Evolutionary conservation across 2,329 filamentous ascomycete genomes (phyloP), one percentile per base, ranked within the genome.

Genomic region (Colletotrichum godetiae): DNA sequence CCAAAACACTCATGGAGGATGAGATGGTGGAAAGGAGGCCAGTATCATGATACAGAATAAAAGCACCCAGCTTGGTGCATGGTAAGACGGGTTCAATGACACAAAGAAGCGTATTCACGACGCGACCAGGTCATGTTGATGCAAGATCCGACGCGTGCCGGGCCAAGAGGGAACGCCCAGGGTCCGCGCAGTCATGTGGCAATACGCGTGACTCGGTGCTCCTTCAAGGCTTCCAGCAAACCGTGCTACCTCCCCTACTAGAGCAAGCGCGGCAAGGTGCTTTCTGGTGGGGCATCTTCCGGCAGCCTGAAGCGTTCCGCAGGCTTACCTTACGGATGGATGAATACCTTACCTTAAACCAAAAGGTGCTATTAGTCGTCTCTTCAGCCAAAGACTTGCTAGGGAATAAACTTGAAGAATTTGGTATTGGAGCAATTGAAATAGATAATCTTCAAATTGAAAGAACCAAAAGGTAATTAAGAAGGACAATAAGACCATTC

Each of bases 151-250:
- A 35, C 70, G 68, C 35, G 67, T 64, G 37, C 33, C 52, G 22
- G 53, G 15, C 6, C 52, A 37, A 37, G 58, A 33, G 33, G 13
- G 24, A 31, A 49, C 57, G 68, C 62, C 72, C 27, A 63, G 59
- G 53, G 53, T 49, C 49, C 61, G 58, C 72, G 72, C 4, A 22
- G 11, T 78, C 80, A 81, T 79, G 79, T 81, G 80, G 5, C 4
- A 77, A 76, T 77, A 76, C 74, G 5, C n/a, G 2, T 12, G 4
- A 12, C 7, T 24, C 19, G 65, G 59, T 58, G 59, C 59, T 24
- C 60, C 42, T 49, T 22, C 27, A 29, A 29, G 27, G 27, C 27
- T 29, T 29, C 27, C 3, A 7, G 42, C 7, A 19, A 15, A 15
- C 42, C 3, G 19, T 49, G 15, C 42, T n/a, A 19, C 42, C 15